phyloP scores from a whole-genome alignment of 495 filamentous ascomycete species.

The Hyphodiscus hymeniophilus region DNA sequence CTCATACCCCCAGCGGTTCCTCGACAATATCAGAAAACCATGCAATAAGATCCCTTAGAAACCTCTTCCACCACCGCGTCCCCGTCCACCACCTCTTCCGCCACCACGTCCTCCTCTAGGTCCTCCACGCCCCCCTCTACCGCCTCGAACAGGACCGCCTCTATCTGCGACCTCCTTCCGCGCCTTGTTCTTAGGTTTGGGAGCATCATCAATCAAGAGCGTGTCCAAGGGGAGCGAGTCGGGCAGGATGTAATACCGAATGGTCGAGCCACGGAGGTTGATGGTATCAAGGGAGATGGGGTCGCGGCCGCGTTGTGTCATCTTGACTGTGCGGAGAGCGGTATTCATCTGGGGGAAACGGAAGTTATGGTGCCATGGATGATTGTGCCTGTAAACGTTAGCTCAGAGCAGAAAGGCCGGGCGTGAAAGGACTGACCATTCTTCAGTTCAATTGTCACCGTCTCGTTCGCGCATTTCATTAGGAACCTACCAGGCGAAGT shows the following conservation, averaged over 20 bases:
- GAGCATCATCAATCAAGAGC: slow-evolving; percentile 87
- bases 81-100: slow-evolving; percentile 48
- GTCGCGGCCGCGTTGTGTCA: slow-evolving; percentile 82
- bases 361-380: slow-evolving; percentile 92
- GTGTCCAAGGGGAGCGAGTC: slow-evolving; percentile 93
- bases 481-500: slow-evolving; percentile 60
- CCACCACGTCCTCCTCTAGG: slow-evolving; percentile 45
- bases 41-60: slow-evolving; percentile 28
- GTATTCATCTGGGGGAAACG: slow-evolving; percentile 98
- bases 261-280: slow-evolving; percentile 88
- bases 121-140: slow-evolving; percentile 47
- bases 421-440: slow-evolving; percentile 56
- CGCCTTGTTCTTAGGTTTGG: slow-evolving; percentile 99
- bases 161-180: slow-evolving; percentile 76
- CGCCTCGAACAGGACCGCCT: slow-evolving; percentile 48
- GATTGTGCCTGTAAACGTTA: slow-evolving; percentile 61
- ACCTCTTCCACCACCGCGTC: slow-evolving; percentile 57
- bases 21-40: not conserved
- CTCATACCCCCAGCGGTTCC: not conserved
- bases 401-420: not conserved
- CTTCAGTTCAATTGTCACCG: slow-evolving; percentile 94
- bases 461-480: slow-evolving; percentile 98
- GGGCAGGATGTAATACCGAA: slow-evolving; percentile 89
- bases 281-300: slow-evolving; percentile 86
- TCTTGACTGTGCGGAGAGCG: slow-evolving; percentile 84